Base-by-base conservation (phyloP, 176 grass and related monocot species). In the Stipa capillata region DNA sequence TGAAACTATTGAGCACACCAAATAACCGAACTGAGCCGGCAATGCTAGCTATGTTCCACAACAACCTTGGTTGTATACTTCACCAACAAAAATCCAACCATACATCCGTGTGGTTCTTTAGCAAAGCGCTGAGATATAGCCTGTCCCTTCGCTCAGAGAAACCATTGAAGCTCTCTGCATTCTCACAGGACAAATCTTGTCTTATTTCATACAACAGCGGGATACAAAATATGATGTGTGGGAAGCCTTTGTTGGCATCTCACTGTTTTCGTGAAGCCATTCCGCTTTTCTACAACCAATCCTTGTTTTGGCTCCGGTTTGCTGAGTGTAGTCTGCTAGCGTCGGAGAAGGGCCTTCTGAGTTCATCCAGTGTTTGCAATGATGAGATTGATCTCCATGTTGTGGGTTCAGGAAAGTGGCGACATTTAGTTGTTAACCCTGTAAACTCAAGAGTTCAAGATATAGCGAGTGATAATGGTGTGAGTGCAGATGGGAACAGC, bases 301-400 rank as follows among this genome's bases (percentile, higher is more conserved):
- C 93, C 42, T 81, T 97, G 74, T 86, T 97, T 73, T 97, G 93
- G 93, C 90, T 97, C 28, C 87, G 93, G 16, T 97, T 97, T 79
- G 86, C 93, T 11, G 93, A 97, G 66, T 97, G 93, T 82, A 81
- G 85, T 44, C 73, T 97, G n/a, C 61, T 89, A 70, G 88, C 90
- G 59, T 53, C 91, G 27, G 90, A 89, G 65, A 93, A 72, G 80
- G 88, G 93, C 23, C 77, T 93, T 24, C 75, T 91, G 28, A 81
- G 37, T 78, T 70, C 77, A 78, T 54, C 29, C 31, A 58, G 88
- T 8, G 50, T 80, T 72, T 72, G 51, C 41, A 57, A 79, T 48
- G 87, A 90, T 55, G 80, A 78, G 74, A 79, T 93, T 69, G 82
- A 83, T 71, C 76, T 97, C 70, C 61, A 72, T 84, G 83, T 93